Evolutionary conservation across 1,284 basidiomycete genomes (phyloP).

Genomic region (Austroboletus olivaceoglutinosus): DNA sequence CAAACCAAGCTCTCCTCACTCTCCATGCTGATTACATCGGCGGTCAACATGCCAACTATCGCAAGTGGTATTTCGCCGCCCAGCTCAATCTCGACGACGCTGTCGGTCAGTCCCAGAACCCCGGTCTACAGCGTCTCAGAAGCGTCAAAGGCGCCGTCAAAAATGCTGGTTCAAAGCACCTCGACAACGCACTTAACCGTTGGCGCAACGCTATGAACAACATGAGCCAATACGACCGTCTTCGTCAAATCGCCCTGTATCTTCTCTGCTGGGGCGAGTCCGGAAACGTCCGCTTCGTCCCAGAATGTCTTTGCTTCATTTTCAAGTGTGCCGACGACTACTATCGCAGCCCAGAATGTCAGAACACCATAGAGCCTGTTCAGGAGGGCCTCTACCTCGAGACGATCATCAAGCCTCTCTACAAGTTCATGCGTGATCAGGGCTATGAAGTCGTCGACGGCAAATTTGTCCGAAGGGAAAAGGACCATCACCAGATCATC

Average conservation of each 20-base stretch:
- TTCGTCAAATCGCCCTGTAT: conserved; percentile 94
- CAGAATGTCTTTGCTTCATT: conserved; percentile 98
- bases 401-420: conserved; percentile 91
- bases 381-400: conserved; percentile 95
- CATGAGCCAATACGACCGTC: conserved; percentile 98
- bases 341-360: conserved; percentile 97
- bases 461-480: conserved; percentile 92
- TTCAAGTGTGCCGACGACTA: conserved; percentile 99
- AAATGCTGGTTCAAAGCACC: conserved; percentile 73
- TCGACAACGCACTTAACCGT: conserved; percentile 88
- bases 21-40: conserved; percentile 99
- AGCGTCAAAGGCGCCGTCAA: conserved; percentile 69
- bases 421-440: conserved; percentile 96
- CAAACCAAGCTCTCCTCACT: conserved; percentile 92
- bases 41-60: conserved; percentile 94
- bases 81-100: conserved; percentile 99
- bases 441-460: conserved; percentile 96
- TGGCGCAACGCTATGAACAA: conserved; percentile 99
- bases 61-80: conserved; percentile 99
- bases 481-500: conserved; percentile 93
- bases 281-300: conserved; percentile 95
- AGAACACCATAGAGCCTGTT: conserved; percentile 91
- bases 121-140: conserved; percentile 85
- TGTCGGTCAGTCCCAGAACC: conserved; percentile 93
- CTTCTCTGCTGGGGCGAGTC: conserved; percentile 98